Base-by-base conservation (phyloP, 1,284 basidiomycete species). In the Mycosarcoma mackinlayi region DNA sequence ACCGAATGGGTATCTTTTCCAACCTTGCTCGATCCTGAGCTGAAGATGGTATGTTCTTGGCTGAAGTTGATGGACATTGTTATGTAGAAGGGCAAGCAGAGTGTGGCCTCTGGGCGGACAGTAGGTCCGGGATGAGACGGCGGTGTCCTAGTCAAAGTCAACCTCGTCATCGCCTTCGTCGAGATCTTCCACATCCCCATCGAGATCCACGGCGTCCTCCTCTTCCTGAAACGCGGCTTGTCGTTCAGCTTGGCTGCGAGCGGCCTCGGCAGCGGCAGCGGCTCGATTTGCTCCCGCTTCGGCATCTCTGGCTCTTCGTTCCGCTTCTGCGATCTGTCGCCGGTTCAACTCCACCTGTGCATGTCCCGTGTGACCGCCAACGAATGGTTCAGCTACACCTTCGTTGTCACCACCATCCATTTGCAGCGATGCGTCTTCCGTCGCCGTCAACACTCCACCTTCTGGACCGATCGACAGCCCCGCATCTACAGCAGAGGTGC, bases 101-200 rank as follows among this genome's bases (percentile, higher is more conserved):
- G n/a, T n/a, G n/a, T n/a, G n/a, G n/a, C n/a, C n/a, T n/a, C n/a
- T n/a, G n/a, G n/a, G n/a, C n/a, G n/a, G n/a, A n/a, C n/a, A n/a
- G n/a, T n/a, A n/a, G n/a, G n/a, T n/a, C n/a, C n/a, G n/a, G 8
- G 9, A 35, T 11, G n/a, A 35, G 33, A 35, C 33, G 9, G 7
- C n/a, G 6, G 33, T 35, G 8, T 24, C 6, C 38, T 54, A 65
- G 39, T 71, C 68, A 53, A 59, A 71, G 39, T 71, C 68, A 1
- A 71, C 68, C 23, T 71, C 68, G 40, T 71, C 68, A 19, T 64
- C 68, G 4, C 62, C 68, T 18, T 68, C 61, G 39, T 77, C 76
- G 11, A 77, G 44, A 47, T 77, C 76, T 30, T 75, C 76, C n/a
- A 76, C 54, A 23, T 76, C 76, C 3, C 53, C 76, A 27, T 77